phyloP scores from a whole-genome alignment of 345 rosid genomes.

The Eutrema heterophyllum region DNA sequence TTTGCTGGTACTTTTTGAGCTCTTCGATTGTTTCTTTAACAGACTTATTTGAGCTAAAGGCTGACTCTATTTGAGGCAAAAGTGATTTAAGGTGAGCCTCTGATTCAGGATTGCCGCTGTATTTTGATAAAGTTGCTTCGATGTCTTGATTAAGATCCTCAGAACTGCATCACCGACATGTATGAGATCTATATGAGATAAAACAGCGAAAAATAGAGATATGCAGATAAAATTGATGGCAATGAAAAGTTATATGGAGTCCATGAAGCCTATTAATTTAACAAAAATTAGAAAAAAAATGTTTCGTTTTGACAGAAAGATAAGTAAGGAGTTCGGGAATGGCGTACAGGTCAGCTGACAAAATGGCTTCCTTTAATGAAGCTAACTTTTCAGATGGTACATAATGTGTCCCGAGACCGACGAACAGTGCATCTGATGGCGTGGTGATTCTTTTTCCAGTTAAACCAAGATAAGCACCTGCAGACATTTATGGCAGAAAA shows the following conservation, averaged over 20 bases:
- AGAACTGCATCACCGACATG: slow-evolving; percentile 45
- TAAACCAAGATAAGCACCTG: slow-evolving; percentile 90
- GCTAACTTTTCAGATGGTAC: slow-evolving; percentile 66
- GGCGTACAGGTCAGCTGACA: slow-evolving; percentile 55
- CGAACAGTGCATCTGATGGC: slow-evolving; percentile 80
- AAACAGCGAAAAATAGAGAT: not conserved
- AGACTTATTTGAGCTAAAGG: slow-evolving; percentile 55
- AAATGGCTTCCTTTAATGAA: slow-evolving; percentile 67
- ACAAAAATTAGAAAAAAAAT: not conserved
- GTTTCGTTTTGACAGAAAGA: not conserved
- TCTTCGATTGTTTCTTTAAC: slow-evolving; percentile 62
- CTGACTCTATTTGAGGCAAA: slow-evolving; percentile 66
- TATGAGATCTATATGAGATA: not conserved
- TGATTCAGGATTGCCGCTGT: slow-evolving; percentile 53
- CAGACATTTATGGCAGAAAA: slow-evolving; percentile 7
- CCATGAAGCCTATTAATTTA: not conserved
- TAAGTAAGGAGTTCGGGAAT: not conserved
- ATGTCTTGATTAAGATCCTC: slow-evolving; percentile 60
- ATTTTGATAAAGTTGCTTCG: slow-evolving; percentile 45
- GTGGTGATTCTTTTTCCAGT: slow-evolving; percentile 80
- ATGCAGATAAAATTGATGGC: not conserved
- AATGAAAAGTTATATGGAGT: not conserved
- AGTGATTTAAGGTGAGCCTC: slow-evolving; percentile 58
- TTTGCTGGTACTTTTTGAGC: slow-evolving; percentile 58
- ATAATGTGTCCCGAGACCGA: slow-evolving; percentile 84